phyloP scores from a whole-genome alignment of 768 basidiomycete genomes.

The Trametes villosa region DNA sequence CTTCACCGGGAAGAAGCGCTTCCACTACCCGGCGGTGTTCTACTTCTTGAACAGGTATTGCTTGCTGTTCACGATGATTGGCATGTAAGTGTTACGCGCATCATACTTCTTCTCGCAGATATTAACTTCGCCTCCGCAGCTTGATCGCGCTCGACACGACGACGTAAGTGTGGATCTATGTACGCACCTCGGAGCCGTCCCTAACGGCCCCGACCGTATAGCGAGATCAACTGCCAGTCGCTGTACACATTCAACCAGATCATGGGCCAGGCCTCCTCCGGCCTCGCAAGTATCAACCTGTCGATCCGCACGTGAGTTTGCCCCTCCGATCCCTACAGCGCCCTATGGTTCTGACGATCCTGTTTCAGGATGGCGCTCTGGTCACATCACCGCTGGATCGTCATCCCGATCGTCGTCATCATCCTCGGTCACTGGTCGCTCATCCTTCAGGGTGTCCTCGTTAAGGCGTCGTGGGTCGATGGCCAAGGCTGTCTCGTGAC shows the following conservation, averaged over 20 bases:
- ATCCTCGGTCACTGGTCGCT: conserved; percentile 78
- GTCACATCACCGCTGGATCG: conserved; percentile 58
- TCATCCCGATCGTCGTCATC: conserved; percentile 52
- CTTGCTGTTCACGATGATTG: conserved; percentile 49
- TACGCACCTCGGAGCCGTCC: neutral
- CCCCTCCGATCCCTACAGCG: neutral
- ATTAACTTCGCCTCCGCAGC: conserved; percentile 19
- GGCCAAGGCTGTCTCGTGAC: conserved; percentile 60
- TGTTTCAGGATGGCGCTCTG: conserved; percentile 61
- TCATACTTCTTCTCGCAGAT: neutral
- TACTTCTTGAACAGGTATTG: conserved; percentile 52
- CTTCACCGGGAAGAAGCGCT: conserved; percentile 45
- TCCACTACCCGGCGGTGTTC: conserved; percentile 51
- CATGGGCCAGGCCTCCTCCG: conserved; percentile 49
- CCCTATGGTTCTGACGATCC: neutral
- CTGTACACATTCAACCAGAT: conserved; percentile 53
- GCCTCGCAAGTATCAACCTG: conserved; percentile 52
- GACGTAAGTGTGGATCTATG: conserved; percentile 27
- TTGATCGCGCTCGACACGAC: conserved; percentile 44
- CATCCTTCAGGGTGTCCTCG: conserved; percentile 65
- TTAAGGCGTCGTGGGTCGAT: conserved; percentile 58
- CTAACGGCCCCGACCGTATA: conserved; percentile 20
- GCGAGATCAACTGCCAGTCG: conserved; percentile 47
- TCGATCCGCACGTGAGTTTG: conserved; percentile 47
- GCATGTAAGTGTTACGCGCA: conserved; percentile 41